Base-by-base conservation (phyloP, 306 rosid genomes). In the Citrullus amarus region DNA sequence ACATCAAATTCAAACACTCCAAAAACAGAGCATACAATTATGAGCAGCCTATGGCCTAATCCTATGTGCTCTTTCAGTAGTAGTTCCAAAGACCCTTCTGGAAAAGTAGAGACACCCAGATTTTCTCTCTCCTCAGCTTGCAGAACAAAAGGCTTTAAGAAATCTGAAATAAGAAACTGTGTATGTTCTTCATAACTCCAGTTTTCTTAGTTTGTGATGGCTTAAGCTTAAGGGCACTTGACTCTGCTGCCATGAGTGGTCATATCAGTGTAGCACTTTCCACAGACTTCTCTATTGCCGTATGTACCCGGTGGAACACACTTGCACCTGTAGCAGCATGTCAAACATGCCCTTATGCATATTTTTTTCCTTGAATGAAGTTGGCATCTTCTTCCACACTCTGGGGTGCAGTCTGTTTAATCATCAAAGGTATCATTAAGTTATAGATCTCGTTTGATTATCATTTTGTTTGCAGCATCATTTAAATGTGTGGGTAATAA, bases 291-390 rank as follows among this genome's bases (percentile, higher is more conserved):
- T 15, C 86, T 69, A 88, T 92, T 93, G 5, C 98, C 98, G 6
- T 34, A 93, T 17, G 98, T 90, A 61, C 98, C 98, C 10, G 98
- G 98, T 0, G 98, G 98, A 1, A 94, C 97, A 74, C 98, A 94
- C 79, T 73, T 88, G 97, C 98, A 94, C 6, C 98, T 88, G 32
- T 81, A 85, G 78, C 98, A 94, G 61, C 98, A 94, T 6, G 98
- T 90, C 65, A 74, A 32, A 81, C 98, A 94, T 1, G 98, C 98
- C 81, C 97, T 90, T 53, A 44, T 16, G 80, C 98, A 94, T 10
- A 81, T 0, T 0, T 61, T 88, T 82, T 82, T 81, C 87, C 97
- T 90, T 6, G 91, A 88, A 66, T 90, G 94, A 6, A 79, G 11
- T 30, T 83, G 8, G 83, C 98, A 94, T 76, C 97, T 88, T 22